phyloP scores from a whole-genome alignment of 163 green algal genomes.

The Chloromonas sp. region DNA sequence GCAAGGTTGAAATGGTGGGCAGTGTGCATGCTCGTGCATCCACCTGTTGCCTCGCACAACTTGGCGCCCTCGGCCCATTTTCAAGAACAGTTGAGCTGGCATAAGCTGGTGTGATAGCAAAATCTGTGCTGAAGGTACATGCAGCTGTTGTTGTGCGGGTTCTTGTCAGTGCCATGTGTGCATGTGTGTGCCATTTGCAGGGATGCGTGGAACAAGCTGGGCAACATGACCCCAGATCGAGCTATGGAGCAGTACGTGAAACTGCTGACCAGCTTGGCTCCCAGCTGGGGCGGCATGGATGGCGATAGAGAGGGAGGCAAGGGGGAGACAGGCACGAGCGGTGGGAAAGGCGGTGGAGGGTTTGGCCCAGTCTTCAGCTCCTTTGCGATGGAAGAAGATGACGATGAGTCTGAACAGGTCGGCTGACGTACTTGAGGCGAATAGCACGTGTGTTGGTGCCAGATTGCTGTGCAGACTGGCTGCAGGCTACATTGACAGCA shows the following conservation, averaged over 20 bases:
- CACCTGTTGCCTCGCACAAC: no score
- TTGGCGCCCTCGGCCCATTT: no score
- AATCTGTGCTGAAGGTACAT: no score
- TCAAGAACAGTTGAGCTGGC: no score
- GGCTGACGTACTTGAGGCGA: no score
- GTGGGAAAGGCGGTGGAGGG: background rate
- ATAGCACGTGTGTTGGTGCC: no score
- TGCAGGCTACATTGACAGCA: no score
- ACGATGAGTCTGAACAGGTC: no score
- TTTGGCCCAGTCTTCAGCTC: conserved; percentile 34
- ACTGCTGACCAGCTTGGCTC: background rate
- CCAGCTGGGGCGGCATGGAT: background rate
- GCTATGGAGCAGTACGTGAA: conserved; percentile 16
- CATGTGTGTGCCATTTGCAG: conserved; percentile 5
- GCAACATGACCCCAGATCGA: background rate
- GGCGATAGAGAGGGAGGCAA: background rate
- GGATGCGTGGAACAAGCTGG: conserved; percentile 19
- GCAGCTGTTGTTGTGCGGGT: no score
- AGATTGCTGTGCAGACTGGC: no score
- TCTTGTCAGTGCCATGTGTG: no score
- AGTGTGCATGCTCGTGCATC: background rate
- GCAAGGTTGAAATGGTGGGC: conserved; percentile 45
- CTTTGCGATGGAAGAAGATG: conserved; percentile 13
- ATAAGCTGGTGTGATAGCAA: no score
- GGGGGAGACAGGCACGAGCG: background rate